Evolutionary conservation across 306 rosid species (phyloP), one percentile per base, ranked within the genome.

Genomic region (Abrus pulchellus): DNA sequence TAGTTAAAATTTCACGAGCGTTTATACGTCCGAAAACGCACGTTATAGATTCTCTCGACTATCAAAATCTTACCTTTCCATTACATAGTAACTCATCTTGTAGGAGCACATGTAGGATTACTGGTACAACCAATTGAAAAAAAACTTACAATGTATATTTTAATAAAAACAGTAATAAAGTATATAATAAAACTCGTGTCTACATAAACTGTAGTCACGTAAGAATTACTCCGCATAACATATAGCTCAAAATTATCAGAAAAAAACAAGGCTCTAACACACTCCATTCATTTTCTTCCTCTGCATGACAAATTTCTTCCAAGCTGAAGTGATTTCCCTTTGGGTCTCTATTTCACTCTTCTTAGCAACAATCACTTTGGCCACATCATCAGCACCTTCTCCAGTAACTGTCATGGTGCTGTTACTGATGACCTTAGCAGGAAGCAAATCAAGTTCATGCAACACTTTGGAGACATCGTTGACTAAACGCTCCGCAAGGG

Each of bases 401-500:
- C 69, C 83, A 0, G 72, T 7, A 52, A 67, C 60, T 0, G 74
- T 11, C 0, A 49, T 1, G 70, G 83, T 88, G 70, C 80, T 47
- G 45, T 36, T 83, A 30, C 74, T 11, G 20, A 69, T 59, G 0
- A 89, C 60, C 90, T 34, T 87, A 1, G 92, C 81, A 1, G 97
- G 93, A 10, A 92, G 87, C 5, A 27, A 1, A 9, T 94, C 98
- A 0, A 94, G 93, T 74, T 94, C 97, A 12, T 85, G 89, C 78
- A 94, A 0, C 32, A 91, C 97, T 74, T 87, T 91, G 74, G 81
- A 27, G 65, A 94, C 81, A 49, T 94, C 97, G 6, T 6, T 27
- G 8, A 87, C 94, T 0, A 92, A 91, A 68, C 97, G 97, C 88
- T 94, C 98, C 0, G 97, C 97, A 11, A 94, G 86, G 36, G 98